Evolutionary conservation across 805 yeast species (phyloP).

Genomic region (Cyberlindnera lachancei): DNA sequence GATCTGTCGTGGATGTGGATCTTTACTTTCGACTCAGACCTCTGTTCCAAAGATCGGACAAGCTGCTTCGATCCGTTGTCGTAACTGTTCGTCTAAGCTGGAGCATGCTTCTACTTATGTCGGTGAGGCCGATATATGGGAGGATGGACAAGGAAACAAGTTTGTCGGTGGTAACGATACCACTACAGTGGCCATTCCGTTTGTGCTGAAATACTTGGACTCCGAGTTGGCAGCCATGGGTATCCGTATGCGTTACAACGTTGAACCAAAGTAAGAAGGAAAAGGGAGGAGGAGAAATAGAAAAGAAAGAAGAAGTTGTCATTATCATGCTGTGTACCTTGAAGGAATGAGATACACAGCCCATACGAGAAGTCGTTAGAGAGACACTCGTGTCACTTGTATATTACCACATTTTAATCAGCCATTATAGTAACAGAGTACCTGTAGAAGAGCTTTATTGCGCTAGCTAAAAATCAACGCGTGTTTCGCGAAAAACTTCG

Average conservation of each 20-base stretch:
- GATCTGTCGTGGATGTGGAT: constrained; percentile 89
- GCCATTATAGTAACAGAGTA: too few species aligned
- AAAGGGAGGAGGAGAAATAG: neutral
- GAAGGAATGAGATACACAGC: too few species aligned
- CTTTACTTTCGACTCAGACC: constrained; percentile 79
- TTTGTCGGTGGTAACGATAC: constrained; percentile 90
- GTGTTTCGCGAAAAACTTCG: too few species aligned
- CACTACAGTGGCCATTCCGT: constrained; percentile 95
- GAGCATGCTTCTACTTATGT: constrained; percentile 48
- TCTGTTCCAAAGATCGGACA: constrained; percentile 90
- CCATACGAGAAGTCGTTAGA: too few species aligned
- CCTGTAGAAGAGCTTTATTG: too few species aligned
- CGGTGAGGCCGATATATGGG: constrained; percentile 81
- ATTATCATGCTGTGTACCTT: neutral
- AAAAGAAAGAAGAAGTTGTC: neutral
- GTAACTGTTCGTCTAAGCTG: constrained; percentile 78
- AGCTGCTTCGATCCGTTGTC: constrained; percentile 70
- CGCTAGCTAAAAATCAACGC: too few species aligned
- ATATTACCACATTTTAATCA: too few species aligned
- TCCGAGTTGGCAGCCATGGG: constrained; percentile 98
- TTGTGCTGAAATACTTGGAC: constrained; percentile 89
- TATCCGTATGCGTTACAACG: constrained; percentile 84
- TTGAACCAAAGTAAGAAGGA: constrained; percentile 42
- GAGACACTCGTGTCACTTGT: too few species aligned
- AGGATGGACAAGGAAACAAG: constrained; percentile 91